Evolutionary conservation across 2,329 filamentous ascomycete genomes (phyloP), one percentile per base, ranked within the genome.

Genomic region (Fusarium sp.): DNA sequence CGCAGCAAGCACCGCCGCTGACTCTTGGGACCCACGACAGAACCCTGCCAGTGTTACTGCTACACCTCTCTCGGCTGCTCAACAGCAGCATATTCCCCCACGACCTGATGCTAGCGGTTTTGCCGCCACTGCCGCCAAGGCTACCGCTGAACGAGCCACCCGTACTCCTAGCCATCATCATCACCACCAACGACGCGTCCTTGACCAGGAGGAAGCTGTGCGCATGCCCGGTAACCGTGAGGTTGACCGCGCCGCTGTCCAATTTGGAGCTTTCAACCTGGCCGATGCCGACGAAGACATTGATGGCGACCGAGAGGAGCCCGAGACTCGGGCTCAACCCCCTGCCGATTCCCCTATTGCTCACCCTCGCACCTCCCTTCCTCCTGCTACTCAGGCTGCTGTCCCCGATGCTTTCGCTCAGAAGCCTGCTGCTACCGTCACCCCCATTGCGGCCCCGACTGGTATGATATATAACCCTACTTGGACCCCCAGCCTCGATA

Each of bases 191-290:
- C 90, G 95, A 71, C 91, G 93, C 75, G 87, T 97, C 58, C 85
- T 97, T 76, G 94, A 98, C 75, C 96, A 99, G 78, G 94, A 97
- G 80, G 96, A 99, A 82, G 93, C 96, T 64, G 96, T 99, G 40
- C 93, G 97, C 70, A 97, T 99, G 95, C 96, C 96, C 49, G 93
- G 93, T 65, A 97, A 97, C 83, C 93, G 96, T 73, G 94, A 96
- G 58, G 91, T 99, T 27, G 95, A 98, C 78, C 90, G 93, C 74
- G 89, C 95, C 71, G 92, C 94, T 54, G 93, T 99, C 53, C 95
- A 98, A 78, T 99, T 99, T 79, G 96, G 96, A 69, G 96, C 94
- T 79, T 93, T 99, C 85, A 96, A 91, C 77, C 81, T 99, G 75
- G 94, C 92, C 77, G 93, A 90, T 58, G 87, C 87, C 65, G 91